phyloP scores from a whole-genome alignment of 202 grass and related monocot genomes.

The Eragrostis tef region DNA sequence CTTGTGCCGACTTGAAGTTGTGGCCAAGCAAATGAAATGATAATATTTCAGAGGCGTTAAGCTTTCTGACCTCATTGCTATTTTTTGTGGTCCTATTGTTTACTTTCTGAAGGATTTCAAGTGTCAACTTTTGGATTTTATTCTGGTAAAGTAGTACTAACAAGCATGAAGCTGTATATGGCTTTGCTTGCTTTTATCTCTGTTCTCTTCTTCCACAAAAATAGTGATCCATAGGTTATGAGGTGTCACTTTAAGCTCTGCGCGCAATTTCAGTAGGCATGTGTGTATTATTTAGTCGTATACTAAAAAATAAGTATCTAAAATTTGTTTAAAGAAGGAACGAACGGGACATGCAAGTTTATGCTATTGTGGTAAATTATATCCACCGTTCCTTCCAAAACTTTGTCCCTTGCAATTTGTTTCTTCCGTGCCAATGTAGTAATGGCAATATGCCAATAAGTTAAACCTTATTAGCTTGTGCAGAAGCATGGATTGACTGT shows the following conservation, averaged over 20 bases:
- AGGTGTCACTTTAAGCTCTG: too few species aligned
- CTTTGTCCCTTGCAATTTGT: too few species aligned
- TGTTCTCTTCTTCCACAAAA: background rate
- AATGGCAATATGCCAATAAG: too few species aligned
- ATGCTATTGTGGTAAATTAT: background rate
- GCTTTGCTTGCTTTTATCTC: background rate
- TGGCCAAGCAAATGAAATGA: constrained; percentile 4
- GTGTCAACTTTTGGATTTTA: background rate
- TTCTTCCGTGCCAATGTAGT: too few species aligned
- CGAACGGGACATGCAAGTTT: background rate
- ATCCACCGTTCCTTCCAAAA: too few species aligned
- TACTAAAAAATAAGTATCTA: background rate
- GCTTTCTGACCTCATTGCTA: background rate
- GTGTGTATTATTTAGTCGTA: background rate
- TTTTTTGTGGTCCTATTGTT: constrained; percentile 26
- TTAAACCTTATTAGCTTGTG: too few species aligned
- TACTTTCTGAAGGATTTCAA: constrained; percentile 22
- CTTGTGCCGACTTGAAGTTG: constrained; percentile 2
- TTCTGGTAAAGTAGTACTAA: background rate
- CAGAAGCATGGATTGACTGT: too few species aligned
- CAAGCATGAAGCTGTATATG: constrained; percentile 9
- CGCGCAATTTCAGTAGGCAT: background rate
- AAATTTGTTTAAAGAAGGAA: background rate
- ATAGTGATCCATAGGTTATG: too few species aligned
- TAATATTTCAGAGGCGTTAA: background rate